These are phyloP conservation scores for Penicillium daleae DNA, from an alignment of 495 filamentous ascomycete species.

Conservation along the genomic window DNA sequence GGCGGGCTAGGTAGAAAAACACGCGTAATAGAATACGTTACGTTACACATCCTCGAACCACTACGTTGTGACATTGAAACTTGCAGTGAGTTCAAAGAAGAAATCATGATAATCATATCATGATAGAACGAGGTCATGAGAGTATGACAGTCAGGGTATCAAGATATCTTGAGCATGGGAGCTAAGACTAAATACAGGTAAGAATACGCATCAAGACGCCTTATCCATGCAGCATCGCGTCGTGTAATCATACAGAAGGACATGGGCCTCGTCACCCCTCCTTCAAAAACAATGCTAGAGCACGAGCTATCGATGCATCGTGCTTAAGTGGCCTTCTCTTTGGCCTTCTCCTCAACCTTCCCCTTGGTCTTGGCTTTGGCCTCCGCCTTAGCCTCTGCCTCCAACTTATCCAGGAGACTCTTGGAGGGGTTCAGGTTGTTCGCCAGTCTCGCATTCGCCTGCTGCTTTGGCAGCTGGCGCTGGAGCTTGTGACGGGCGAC, in stretches of 20 bases:
- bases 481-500: slow-evolving; percentile 80
- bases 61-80: not conserved
- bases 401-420: slow-evolving; percentile 45
- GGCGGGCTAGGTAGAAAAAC: no score
- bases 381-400: slow-evolving; percentile 1
- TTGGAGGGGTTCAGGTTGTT: slow-evolving; percentile 72
- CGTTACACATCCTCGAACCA: not conserved
- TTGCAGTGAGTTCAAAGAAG: not conserved
- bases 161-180: not conserved
- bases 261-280: not conserved
- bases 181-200: not conserved
- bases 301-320: not conserved
- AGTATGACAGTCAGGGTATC: not conserved
- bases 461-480: slow-evolving; percentile 69
- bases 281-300: not conserved
- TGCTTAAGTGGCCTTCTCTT: not conserved
- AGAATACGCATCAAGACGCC: not conserved
- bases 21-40: no score
- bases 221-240: not conserved
- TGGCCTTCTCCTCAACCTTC: not conserved
- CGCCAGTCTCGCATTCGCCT: slow-evolving; percentile 61
- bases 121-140: not conserved
- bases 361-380: not conserved
- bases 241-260: slow-evolving; percentile 4
- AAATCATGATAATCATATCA: not conserved